Evolutionary conservation across 2,329 filamentous ascomycete genomes (phyloP).

Genomic region (Cladobotryum mycophilum): DNA sequence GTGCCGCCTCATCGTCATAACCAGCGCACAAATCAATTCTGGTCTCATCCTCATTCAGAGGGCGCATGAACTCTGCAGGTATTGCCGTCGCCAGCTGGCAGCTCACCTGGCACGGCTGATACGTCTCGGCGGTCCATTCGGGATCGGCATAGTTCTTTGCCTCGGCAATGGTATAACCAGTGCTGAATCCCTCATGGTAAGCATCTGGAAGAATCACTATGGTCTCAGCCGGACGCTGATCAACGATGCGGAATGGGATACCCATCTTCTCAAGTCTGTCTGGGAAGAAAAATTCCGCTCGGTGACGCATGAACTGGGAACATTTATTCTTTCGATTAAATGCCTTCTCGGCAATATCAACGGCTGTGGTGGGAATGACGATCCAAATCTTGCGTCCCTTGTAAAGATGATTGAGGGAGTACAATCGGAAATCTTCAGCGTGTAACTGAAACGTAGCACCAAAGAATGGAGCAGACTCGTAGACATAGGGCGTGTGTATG

Average conservation of each 20-base stretch:
- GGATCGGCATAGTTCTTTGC: conserved; percentile 35
- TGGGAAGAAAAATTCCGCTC: conserved; percentile 36
- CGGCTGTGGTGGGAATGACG: conserved; percentile 30
- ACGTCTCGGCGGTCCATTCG: conserved; percentile 29
- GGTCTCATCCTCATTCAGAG: conserved; percentile 25
- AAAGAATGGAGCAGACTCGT: conserved; percentile 33
- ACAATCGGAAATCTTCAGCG: conserved; percentile 34
- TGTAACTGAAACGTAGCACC: conserved; percentile 36
- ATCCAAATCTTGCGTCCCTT: conserved; percentile 36
- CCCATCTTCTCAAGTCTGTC: conserved; percentile 33
- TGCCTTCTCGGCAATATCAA: conserved; percentile 28
- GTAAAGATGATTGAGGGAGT: conserved; percentile 34
- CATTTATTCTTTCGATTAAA: conserved; percentile 28
- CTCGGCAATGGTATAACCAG: conserved; percentile 35
- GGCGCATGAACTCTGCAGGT: conserved; percentile 28
- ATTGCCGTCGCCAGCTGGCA: conserved; percentile 32
- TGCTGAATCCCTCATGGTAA: conserved; percentile 36
- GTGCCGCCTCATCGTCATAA: conserved; percentile 13
- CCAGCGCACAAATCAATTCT: conserved; percentile 29
- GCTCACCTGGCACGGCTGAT: conserved; percentile 28
- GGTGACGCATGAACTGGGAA: conserved; percentile 36
- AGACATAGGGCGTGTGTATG: conserved; percentile 36
- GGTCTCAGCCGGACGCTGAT: conserved; percentile 34
- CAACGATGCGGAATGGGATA: conserved; percentile 32
- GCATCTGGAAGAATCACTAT: conserved; percentile 35